Base-by-base conservation (phyloP, 768 basidiomycete genomes). In the Tylopilus intermedius region DNA sequence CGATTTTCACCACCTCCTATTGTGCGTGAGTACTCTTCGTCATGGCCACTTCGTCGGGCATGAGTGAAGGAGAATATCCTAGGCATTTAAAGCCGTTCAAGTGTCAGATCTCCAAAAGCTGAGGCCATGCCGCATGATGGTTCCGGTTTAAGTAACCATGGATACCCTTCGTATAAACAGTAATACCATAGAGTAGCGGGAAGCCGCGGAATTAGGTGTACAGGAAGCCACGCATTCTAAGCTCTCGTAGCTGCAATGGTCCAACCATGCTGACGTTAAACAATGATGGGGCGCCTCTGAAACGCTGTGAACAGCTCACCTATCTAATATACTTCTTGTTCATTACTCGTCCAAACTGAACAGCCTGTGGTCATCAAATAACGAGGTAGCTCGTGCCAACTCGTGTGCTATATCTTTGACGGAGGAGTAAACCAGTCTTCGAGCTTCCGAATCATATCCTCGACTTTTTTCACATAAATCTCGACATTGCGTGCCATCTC, bases 401-500 rank as follows among this genome's bases (percentile, higher is more conserved):
- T 9, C 9, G 29, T 7, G 30, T 32, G n/a, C 24, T 14, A 33
- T 33, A 5, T 33, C 33, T 11, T 9, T 4, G 37, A 22, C 0
- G 47, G 14, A 5, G 52, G 45, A 45, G 63, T 49, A 27, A 69
- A 69, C 62, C 62, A 70, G 11, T 56, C 24, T 24, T 63, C 50
- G 22, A 69, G 53, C 45, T 53, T 65, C 18, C 18, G 43, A 29
- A 65, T 43, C 45, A 70, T 68, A 11, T 51, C 50, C 40, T 70
- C 63, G 24, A 68, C 67, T 43, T 50, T 61, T 4, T 49, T 51
- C 47, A 69, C 26, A 42, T 70, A 70, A 3, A 54, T 53, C 9
- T 67, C 54, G 21, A 68, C 52, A 39, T 65, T 54, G 15, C 40
- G 52, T 18, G 37, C 49, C 21, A 47, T 51, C 18, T 58, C 59